phyloP scores from a whole-genome alignment of 2,329 filamentous ascomycete genomes.

The Paecilomyces sp. region DNA sequence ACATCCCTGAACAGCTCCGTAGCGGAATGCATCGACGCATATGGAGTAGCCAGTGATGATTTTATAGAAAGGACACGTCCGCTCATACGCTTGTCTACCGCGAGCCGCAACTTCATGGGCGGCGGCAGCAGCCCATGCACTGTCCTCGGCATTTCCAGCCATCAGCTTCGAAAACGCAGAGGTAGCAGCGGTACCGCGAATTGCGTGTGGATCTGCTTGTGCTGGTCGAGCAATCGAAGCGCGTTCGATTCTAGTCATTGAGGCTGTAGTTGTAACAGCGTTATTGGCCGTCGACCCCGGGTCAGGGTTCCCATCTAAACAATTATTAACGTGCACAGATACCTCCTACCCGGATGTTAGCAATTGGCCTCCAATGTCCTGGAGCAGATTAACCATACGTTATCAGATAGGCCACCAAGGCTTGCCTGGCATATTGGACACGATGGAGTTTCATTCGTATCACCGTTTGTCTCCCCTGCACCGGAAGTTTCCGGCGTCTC shows the following conservation, averaged over 20 bases:
- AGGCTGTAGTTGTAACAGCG: constrained; percentile 10
- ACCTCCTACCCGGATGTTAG: constrained; percentile 53
- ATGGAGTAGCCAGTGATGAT: constrained; percentile 90
- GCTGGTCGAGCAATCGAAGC: constrained; percentile 68
- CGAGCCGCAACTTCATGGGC: constrained; percentile 69
- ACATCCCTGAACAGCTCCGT: constrained; percentile 86
- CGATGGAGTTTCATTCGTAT: constrained; percentile 20
- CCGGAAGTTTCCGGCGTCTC: constrained; percentile 14
- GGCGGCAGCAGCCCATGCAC: constrained; percentile 82
- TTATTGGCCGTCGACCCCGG: constrained; percentile 39
- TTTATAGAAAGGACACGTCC: constrained; percentile 97
- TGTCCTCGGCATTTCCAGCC: constrained; percentile 83
- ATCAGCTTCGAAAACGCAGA: constrained; percentile 92
- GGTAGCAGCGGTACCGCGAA: constrained; percentile 34
- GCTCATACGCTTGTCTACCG: constrained; percentile 77
- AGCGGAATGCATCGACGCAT: constrained; percentile 92
- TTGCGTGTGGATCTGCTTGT: constrained; percentile 69
- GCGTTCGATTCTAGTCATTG: constrained; percentile 55
- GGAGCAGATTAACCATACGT: constrained; percentile 19
- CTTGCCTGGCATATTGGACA: constrained; percentile 74
- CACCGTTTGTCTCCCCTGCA: not conserved
- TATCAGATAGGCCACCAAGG: constrained; percentile 51
- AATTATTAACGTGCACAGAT: constrained; percentile 83
- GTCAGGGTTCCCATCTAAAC: constrained; percentile 73
- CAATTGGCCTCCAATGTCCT: not conserved